phyloP scores from a whole-genome alignment of 768 basidiomycete species.

The Mycena galopus region DNA sequence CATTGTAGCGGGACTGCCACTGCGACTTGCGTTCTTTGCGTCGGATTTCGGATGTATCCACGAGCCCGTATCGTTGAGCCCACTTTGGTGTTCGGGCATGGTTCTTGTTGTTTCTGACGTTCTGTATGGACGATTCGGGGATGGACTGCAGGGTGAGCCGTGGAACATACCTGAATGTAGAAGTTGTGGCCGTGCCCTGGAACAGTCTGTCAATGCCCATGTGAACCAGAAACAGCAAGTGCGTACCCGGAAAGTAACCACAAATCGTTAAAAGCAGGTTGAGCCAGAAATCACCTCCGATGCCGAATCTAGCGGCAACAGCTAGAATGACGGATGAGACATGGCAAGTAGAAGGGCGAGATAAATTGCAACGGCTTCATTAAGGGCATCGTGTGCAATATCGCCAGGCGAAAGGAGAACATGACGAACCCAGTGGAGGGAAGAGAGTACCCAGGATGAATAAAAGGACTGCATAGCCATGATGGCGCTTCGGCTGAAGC shows the following conservation, averaged over 20 bases:
- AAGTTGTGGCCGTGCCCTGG: conserved; percentile 93
- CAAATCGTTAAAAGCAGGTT: conserved; percentile 90
- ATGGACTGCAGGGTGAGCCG: background rate
- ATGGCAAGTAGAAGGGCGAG: background rate
- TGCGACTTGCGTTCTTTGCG: conserved; percentile 86
- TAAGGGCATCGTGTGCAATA: background rate
- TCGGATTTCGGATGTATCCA: conserved; percentile 82
- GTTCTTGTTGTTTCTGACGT: conserved; percentile 96
- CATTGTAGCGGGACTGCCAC: conserved; percentile 91
- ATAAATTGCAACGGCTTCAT: background rate
- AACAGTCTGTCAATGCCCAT: conserved; percentile 22
- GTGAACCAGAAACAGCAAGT: conserved; percentile 25
- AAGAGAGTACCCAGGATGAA: conserved; percentile 93
- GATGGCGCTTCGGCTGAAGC: conserved; percentile 77
- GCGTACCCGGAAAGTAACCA: conserved; percentile 89
- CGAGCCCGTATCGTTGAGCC: conserved; percentile 91
- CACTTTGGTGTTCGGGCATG: conserved; percentile 95
- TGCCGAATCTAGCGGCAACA: conserved; percentile 93
- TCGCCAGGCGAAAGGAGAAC: background rate
- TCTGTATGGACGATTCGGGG: conserved; percentile 59
- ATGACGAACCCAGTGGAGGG: conserved; percentile 85
- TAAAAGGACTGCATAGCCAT: conserved; percentile 85
- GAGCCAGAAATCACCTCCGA: conserved; percentile 92
- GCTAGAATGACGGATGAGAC: conserved; percentile 61
- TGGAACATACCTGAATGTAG: conserved; percentile 79